A percentile compares a stretch with the other conserved stretches of the same genome.
Evolutionary conservation across 257 asterid species (phyloP).

Genomic region (Striga asiatica): DNA sequence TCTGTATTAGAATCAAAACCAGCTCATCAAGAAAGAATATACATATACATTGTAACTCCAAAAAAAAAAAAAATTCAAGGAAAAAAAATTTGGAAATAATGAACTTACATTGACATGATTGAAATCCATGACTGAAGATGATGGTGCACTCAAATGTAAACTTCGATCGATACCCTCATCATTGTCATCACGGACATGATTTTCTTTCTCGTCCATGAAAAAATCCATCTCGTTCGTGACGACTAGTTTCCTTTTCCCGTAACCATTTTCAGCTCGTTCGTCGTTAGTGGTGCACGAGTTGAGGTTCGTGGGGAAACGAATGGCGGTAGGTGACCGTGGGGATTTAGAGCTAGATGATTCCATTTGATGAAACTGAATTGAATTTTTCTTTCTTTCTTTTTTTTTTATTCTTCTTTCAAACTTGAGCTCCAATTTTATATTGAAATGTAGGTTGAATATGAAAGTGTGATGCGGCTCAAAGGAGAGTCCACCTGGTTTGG

Average conservation of each 20-base stretch:
- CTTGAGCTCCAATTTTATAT: background rate
- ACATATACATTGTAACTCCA: background rate
- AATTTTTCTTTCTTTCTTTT: background rate
- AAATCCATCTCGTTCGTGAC: constrained; percentile 57
- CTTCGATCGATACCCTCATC: constrained; percentile 3
- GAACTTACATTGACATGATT: constrained; percentile 42
- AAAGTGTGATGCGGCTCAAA: constrained; percentile 55
- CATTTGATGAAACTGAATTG: constrained; percentile 2
- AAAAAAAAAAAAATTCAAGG: background rate
- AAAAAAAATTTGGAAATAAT: background rate
- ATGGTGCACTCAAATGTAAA: constrained; percentile 16
- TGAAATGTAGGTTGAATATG: background rate
- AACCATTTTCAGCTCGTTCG: background rate
- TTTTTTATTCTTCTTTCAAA: too few relatives aligned
- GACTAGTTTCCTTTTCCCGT: constrained; percentile 13
- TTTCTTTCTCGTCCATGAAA: constrained; percentile 31
- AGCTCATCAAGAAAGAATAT: background rate
- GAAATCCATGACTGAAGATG: constrained; percentile 31
- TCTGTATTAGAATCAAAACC: constrained; percentile 24
- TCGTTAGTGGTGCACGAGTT: constrained; percentile 7
- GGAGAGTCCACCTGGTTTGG: constrained; percentile 66
- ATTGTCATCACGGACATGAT: background rate
- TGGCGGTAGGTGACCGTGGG: constrained; percentile 34
- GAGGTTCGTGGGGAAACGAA: constrained; percentile 56
- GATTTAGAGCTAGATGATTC: constrained; percentile 10